Base-by-base conservation (phyloP, 2,329 filamentous ascomycete genomes). In the Neofusicoccum sp. region DNA sequence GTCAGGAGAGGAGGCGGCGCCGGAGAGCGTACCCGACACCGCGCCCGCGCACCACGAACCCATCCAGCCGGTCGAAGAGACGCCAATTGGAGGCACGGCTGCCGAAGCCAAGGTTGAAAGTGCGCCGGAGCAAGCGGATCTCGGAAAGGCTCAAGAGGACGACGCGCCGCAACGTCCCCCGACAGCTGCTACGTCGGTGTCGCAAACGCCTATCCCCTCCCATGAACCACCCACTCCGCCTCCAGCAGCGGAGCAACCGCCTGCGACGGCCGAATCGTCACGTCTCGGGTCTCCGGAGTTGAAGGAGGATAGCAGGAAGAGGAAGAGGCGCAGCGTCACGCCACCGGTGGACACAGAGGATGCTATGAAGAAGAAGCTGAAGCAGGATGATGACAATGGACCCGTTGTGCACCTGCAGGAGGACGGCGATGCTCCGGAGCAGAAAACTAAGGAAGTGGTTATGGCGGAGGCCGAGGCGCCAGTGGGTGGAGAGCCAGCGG, bases 291-390 rank as follows among this genome's bases (percentile, higher is more conserved):
- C 73, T 1, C 74, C 77, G 54, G 76, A 77, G 58, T 54, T 75
- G 14, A 74, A 74, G 62, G 74, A 75, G 12, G 77, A 79, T 14
- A 71, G 65, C 11, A 71, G 68, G 65, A 79, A 79, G 68, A 72
- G 78, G 63, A 80, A 80, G 67, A 70, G 78, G 62, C 68, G 78
- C 56, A 80, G 78, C 52, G 62, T 63, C 16, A 76, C 77, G 31
- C 78, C 78, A 9, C 72, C 77, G 4, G 56, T 76, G 4, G 66
- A 70, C 1, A 50, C 66, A 11, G 70, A 74, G 28, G 76, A 77
- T 4, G 71, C 79, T 16, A 76, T 67, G 45, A 77, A 71, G 43
- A 83, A 83, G 70, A 81, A 78, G 67, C 66, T 77, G 7, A 77
- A 77, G 60, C 71, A 73, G 9, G 75, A 73, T 28, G 71, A 77